These are phyloP conservation scores for Starmerella stellata DNA, from an alignment of 805 yeast genomes.

Conservation along the genomic window DNA sequence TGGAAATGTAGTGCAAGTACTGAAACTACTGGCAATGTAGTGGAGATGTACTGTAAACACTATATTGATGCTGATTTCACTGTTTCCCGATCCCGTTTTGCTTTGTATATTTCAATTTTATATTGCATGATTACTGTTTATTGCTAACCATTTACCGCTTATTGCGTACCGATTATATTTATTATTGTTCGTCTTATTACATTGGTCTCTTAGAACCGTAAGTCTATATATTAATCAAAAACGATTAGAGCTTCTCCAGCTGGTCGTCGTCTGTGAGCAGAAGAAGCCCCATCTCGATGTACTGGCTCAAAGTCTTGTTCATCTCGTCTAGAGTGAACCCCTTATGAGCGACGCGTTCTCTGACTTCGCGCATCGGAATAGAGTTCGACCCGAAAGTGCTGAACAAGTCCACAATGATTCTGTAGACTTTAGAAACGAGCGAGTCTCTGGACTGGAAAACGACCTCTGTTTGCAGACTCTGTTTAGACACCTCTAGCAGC, in stretches of 20 bases:
- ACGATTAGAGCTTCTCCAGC: constrained; percentile 19
- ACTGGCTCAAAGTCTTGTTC: constrained; percentile 56
- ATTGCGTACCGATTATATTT: not conserved
- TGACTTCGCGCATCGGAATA: constrained; percentile 33
- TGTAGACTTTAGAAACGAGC: constrained; percentile 49
- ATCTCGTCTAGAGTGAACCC: constrained; percentile 74
- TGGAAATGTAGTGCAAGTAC: too few species aligned
- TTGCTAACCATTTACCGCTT: not conserved
- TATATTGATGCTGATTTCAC: too few species aligned
- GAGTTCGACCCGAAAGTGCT: constrained; percentile 20
- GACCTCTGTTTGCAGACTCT: constrained; percentile 40
- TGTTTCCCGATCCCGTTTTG: too few species aligned
- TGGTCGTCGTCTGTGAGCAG: constrained; percentile 55
- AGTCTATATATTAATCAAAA: too few species aligned
- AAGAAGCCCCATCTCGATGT: constrained; percentile 57
- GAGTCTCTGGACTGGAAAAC: constrained; percentile 29
- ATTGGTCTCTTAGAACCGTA: too few species aligned
- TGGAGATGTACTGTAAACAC: too few species aligned
- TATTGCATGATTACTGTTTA: too few species aligned
- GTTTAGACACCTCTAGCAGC: constrained; percentile 68
- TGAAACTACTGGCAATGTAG: too few species aligned
- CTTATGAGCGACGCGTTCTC: constrained; percentile 50
- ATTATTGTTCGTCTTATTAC: too few species aligned
- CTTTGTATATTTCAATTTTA: too few species aligned
- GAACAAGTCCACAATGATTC: constrained; percentile 41